Conservation (phyloP, 345 rosid genomes). For the Citrus maxima region DNA sequence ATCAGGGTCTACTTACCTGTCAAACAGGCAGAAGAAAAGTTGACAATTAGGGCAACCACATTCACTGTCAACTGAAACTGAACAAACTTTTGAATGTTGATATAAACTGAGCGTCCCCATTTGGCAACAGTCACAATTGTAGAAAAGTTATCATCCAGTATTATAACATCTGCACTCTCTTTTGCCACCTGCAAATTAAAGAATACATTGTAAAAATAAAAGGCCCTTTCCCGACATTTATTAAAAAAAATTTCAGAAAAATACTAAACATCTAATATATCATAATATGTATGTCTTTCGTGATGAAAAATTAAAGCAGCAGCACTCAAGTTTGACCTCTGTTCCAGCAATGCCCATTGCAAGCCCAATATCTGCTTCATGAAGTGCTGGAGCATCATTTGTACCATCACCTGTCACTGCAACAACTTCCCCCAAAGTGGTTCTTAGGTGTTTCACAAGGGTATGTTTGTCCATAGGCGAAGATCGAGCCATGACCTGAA, state of each 20-base stretch:
- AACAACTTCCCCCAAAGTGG: conserved; percentile 65
- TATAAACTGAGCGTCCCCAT: conserved; percentile 89
- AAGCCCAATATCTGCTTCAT: conserved; percentile 85
- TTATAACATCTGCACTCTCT: conserved; percentile 88
- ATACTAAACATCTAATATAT: neutral
- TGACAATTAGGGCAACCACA: conserved; percentile 76
- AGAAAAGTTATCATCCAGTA: conserved; percentile 82
- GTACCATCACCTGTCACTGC: conserved; percentile 94
- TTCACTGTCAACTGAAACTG: conserved; percentile 94
- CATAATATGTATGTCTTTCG: neutral
- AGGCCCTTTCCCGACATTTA: neutral
- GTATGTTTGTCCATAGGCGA: conserved; percentile 87
- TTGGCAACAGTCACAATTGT: conserved; percentile 77
- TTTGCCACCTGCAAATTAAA: conserved; percentile 60
- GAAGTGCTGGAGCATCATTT: conserved; percentile 91
- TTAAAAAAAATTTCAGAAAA: neutral
- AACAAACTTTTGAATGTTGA: conserved; percentile 85
- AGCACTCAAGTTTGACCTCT: conserved; percentile 42
- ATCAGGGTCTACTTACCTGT: conserved; percentile 49
- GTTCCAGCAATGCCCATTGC: conserved; percentile 93
- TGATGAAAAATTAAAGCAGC: neutral
- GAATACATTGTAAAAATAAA: neutral
- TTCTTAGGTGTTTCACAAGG: conserved; percentile 67
- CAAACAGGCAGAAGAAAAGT: conserved; percentile 87
- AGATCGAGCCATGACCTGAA: conserved; percentile 86